phyloP scores from a whole-genome alignment of 192 early-diverging fungal genomes.

The Phlyctochytrium planicorne region DNA sequence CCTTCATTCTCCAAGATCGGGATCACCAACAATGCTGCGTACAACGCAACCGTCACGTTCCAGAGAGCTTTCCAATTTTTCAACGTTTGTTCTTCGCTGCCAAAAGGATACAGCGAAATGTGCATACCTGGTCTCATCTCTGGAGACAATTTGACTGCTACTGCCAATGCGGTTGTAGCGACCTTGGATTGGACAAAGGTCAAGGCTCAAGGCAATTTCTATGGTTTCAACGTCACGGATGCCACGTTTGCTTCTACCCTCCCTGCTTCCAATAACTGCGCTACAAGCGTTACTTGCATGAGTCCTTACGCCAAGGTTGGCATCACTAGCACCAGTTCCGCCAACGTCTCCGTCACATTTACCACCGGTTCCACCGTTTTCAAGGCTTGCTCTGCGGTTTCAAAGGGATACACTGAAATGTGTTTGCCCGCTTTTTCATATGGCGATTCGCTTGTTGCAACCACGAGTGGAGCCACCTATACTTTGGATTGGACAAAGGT shows the following conservation, averaged over 20 bases:
- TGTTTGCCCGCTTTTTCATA: not conserved
- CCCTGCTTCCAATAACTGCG: not conserved
- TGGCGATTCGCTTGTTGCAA: not conserved
- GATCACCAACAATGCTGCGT: not conserved
- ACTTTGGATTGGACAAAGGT: not conserved
- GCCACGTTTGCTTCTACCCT: too few species aligned
- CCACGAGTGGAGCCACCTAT: not conserved
- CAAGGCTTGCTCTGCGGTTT: not conserved
- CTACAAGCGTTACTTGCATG: not conserved
- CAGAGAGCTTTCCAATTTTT: too few species aligned
- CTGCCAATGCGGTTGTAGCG: not conserved
- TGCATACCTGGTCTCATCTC: not conserved
- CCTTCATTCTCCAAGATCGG: not conserved
- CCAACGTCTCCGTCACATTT: not conserved
- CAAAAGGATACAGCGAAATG: not conserved
- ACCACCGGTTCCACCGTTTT: too few species aligned
- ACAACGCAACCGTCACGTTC: not conserved
- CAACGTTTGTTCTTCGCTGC: not conserved
- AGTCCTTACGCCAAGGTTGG: not conserved
- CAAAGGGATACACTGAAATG: not conserved
- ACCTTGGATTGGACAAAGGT: not conserved
- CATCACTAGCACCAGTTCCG: not conserved
- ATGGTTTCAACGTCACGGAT: too few species aligned
- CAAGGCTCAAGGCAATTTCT: not conserved
- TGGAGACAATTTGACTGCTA: not conserved